phyloP scores from a whole-genome alignment of 1,284 basidiomycete genomes.

The Earliella scabrosa region DNA sequence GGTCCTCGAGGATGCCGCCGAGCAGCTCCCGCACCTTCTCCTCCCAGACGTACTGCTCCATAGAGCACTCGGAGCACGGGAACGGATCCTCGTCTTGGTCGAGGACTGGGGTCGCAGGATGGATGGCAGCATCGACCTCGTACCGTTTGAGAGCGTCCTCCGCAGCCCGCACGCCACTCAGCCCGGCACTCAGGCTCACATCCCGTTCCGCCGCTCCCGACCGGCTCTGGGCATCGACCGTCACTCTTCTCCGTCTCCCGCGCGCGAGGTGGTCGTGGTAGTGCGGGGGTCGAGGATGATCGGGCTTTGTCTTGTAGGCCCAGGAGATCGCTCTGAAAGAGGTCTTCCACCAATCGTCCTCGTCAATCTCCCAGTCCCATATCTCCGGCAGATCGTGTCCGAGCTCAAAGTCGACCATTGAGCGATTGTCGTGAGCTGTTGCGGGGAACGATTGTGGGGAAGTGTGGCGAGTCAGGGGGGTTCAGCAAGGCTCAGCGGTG shows the following conservation, averaged over 20 bases:
- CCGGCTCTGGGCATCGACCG: not conserved
- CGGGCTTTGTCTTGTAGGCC: conserved; percentile 29
- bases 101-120: conserved; percentile 6
- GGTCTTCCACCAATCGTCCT: conserved; percentile 30
- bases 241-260: conserved; percentile 17
- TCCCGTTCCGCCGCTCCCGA: conserved; percentile 20
- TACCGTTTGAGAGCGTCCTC: conserved; percentile 32
- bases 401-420: conserved; percentile 10
- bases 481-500: too few relatives aligned
- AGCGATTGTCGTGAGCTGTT: conserved; percentile 1
- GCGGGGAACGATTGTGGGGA: conserved; percentile 15
- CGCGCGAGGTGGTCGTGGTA: conserved; percentile 31
- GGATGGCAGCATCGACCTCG: conserved; percentile 34
- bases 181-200: conserved; percentile 28
- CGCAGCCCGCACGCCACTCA: conserved; percentile 32
- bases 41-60: conserved; percentile 26
- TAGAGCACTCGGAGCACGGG: conserved; percentile 2
- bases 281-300: conserved; percentile 31
- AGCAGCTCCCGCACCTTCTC: conserved; percentile 28
- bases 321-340: conserved; percentile 31
- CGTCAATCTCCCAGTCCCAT: conserved; percentile 28
- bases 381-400: conserved; percentile 15
- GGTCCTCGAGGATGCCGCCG: conserved; percentile 29
- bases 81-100: conserved; percentile 6
- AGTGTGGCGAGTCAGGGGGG: not conserved